Conservation (phyloP, 495 filamentous ascomycete genomes). For the Xylaria venustula region DNA sequence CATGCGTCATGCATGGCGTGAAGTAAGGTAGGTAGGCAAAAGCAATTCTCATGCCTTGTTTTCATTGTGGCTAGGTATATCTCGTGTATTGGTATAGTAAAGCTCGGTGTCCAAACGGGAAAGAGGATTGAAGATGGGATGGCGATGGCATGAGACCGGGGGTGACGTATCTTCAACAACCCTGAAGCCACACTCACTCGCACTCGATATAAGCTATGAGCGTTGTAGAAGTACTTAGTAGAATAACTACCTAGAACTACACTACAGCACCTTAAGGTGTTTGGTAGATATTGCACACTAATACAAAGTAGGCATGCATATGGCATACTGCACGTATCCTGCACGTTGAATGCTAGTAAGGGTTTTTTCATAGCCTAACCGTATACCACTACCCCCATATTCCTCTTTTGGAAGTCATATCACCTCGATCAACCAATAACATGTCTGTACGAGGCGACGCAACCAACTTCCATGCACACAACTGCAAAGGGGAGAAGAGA, state of each 20-base stretch:
- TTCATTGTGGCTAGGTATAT: not conserved
- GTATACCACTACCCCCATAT: not conserved
- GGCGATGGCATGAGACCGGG: no score
- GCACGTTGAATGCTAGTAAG: no score
- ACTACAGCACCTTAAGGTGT: no score
- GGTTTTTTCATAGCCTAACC: no score
- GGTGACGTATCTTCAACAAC: not conserved
- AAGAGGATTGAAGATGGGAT: not conserved
- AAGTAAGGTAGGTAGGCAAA: not conserved
- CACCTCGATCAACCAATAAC: not conserved
- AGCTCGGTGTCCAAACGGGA: not conserved
- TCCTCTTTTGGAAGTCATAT: not conserved
- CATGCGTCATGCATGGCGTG: not conserved
- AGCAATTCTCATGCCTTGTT: not conserved
- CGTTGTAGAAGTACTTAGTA: not conserved
- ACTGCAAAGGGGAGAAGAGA: not conserved
- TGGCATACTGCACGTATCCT: no score
- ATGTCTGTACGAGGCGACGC: not conserved
- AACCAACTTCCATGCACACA: not conserved
- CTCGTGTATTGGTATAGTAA: not conserved
- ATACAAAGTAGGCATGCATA: no score
- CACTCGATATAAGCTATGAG: not conserved
- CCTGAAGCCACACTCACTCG: constrained; percentile 1
- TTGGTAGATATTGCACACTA: no score
- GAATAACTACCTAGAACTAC: no score